Evolutionary conservation across 495 filamentous ascomycete genomes (phyloP).

Genomic region (Aspergillus bertholletiae): DNA sequence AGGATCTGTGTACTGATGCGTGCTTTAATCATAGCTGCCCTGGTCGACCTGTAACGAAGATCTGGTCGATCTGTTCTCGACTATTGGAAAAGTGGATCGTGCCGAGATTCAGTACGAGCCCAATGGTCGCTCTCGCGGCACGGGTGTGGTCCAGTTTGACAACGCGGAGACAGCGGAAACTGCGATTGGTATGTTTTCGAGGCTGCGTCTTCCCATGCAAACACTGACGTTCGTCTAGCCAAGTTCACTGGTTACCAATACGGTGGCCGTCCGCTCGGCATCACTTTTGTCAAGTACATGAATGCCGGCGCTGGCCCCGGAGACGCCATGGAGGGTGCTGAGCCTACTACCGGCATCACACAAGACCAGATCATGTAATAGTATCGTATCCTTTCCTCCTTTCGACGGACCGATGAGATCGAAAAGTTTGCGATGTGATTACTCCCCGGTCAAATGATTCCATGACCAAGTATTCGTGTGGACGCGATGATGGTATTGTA

Average conservation of each 20-base stretch:
- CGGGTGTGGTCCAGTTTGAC: constrained; percentile 93
- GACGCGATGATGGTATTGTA: constrained; percentile 1
- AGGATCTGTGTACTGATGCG: not conserved
- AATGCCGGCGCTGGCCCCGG: constrained; percentile 55
- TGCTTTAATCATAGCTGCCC: constrained; percentile 61
- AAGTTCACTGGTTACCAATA: constrained; percentile 99
- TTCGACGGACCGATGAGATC: constrained; percentile 6
- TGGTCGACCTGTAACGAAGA: constrained; percentile 99
- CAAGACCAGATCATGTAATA: constrained; percentile 97
- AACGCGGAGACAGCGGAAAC: constrained; percentile 80
- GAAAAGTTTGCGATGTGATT: constrained; percentile 17
- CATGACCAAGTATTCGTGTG: constrained; percentile 2
- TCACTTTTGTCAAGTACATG: constrained; percentile 88
- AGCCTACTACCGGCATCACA: constrained; percentile 71
- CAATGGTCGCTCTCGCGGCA: constrained; percentile 91
- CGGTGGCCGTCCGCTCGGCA: constrained; percentile 87
- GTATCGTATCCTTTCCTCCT: constrained; percentile 10
- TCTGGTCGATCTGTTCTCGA: constrained; percentile 91
- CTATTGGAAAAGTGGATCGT: constrained; percentile 95
- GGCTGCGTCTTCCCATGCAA: not conserved
- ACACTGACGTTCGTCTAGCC: constrained; percentile 41
- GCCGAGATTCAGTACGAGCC: constrained; percentile 98
- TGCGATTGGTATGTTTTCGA: constrained; percentile 64
- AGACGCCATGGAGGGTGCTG: constrained; percentile 75
- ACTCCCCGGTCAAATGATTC: constrained; percentile 3